Evolutionary conservation across 2,329 filamentous ascomycete genomes (phyloP), one percentile per base, ranked within the genome.

Genomic region (Cercospora brassicicola): DNA sequence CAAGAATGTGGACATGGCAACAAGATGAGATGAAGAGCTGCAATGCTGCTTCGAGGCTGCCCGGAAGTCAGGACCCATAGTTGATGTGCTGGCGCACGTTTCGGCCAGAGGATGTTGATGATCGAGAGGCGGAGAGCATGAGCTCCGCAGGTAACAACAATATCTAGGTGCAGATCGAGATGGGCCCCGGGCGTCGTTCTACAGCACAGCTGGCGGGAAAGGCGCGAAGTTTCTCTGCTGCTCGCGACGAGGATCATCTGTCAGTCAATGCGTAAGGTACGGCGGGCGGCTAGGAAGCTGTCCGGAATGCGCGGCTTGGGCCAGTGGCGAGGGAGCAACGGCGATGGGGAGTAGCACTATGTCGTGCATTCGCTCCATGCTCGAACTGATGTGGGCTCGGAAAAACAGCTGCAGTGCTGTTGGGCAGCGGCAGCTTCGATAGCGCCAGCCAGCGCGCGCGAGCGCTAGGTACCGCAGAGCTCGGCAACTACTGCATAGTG

Each of bases 1-100:
- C 72, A 73, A 67, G 65, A 67, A 64, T 64, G 64, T 64, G 71
- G 72, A 68, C 65, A 69, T 67, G 59, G 67, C 51, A 69, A 68
- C 59, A 18, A 69, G 67, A 66, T 65, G 69, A 70, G 72, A 72
- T 64, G 70, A 69, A 67, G 45, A 70, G 68, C 71, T 73, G 73
- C 73, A 74, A 70, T 73, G 71, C 65, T 69, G 72, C 66, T 62
- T 69, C 61, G 72, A 72, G 70, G 69, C 71, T 73, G 72, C 72
- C 69, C 70, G 73, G 71, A 69, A 73, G 72, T 70, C 74, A 79
- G 80, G 81, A 79, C 81, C 81, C 81, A 81, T 82, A 81, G 60
- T 78, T 91, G 92, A 93, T 96, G 93, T 91, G 92, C 86, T 96
- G 93, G 92, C 92, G 90, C 89, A 84, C 85, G 85, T 90, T 86